phyloP scores from a whole-genome alignment of 2,329 filamentous ascomycete genomes.

The Fusarium sp. region DNA sequence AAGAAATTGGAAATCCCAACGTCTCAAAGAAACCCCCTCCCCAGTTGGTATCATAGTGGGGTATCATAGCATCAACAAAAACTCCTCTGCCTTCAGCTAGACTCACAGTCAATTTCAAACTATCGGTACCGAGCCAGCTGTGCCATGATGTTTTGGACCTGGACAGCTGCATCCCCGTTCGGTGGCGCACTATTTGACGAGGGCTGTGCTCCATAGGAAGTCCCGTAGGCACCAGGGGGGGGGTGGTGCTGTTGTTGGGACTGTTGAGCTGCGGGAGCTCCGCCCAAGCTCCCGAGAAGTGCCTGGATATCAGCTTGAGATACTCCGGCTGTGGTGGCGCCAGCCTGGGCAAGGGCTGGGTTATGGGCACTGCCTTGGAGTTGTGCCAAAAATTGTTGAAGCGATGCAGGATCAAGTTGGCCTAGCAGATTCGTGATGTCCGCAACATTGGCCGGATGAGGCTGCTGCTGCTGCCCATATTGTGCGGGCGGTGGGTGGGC shows the following conservation, averaged over 20 bases:
- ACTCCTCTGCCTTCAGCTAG: not conserved
- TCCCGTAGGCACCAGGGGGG: slow-evolving; percentile 45
- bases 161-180: slow-evolving; percentile 59
- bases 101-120: slow-evolving; percentile 53
- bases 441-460: slow-evolving; percentile 51
- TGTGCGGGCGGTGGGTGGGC: slow-evolving; percentile 46
- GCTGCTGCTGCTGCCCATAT: slow-evolving; percentile 53
- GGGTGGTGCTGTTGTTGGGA: slow-evolving; percentile 22
- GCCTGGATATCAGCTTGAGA: slow-evolving; percentile 62
- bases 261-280: slow-evolving; percentile 43
- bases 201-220: slow-evolving; percentile 51
- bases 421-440: slow-evolving; percentile 76
- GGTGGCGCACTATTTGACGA: slow-evolving; percentile 47
- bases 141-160: slow-evolving; percentile 81
- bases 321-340: slow-evolving; percentile 42
- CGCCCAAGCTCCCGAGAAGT: slow-evolving; percentile 58
- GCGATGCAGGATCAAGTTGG: slow-evolving; percentile 74
- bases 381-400: slow-evolving; percentile 78
- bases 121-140: slow-evolving; percentile 76
- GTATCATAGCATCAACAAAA: slow-evolving; percentile 11
- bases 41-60: slow-evolving; percentile 38
- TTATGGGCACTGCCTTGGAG: slow-evolving; percentile 56
- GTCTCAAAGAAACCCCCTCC: slow-evolving; percentile 28
- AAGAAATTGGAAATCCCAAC: slow-evolving; percentile 12
- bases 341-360: slow-evolving; percentile 29